Base-by-base conservation (phyloP, 306 rosid species). In the Hippophae tibetana region DNA sequence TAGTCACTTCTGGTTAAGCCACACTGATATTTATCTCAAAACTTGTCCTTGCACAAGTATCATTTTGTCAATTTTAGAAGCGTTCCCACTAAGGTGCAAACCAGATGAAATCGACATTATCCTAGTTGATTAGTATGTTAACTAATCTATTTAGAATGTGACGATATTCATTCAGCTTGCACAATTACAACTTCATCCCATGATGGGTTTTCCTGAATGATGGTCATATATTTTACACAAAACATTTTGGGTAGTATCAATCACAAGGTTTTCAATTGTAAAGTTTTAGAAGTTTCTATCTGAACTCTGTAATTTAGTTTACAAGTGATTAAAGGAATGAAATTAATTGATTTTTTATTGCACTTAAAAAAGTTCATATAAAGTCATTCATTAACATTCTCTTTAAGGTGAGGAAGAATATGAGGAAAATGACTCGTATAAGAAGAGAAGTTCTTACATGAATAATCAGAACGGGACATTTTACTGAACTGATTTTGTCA, bases 381-480 rank as follows among this genome's bases (percentile, higher is more conserved):
- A 18, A 31, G 38, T 31, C 38, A 1, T 31, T 31, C 38, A 31
- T 31, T 31, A 2, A 31, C 38, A 31, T 31, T 31, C 5, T 31
- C 38, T 31, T 31, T 31, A 27, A 23, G 13, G 40, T 47, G 12
- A 12, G 42, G 45, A 38, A 47, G 18, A 57, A 48, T 27, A 48
- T 54, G 53, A 25, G 51, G 23, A 9, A 41, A 42, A 10, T 7
- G 42, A 31, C 14, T 61, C 42, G 31, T 11, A 9, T 7, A 47
- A 60, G 25, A 26, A 38, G 18, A 58, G 52, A 44, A 56, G 55
- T 44, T 40, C 61, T 44, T 84, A 86, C 97, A 77, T 90, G 95
- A 76, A 86, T 82, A 73, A 90, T 84, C 70, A 86, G 79, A 60
- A 86, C 94, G 54, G 94, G 90, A 73, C 94, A 84, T 57, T 66